Percentiles rank a stretch among this genome's conserved stretches.
phyloP scores from a whole-genome alignment of 106 monocot species.

The Dendrobium catenatum region DNA sequence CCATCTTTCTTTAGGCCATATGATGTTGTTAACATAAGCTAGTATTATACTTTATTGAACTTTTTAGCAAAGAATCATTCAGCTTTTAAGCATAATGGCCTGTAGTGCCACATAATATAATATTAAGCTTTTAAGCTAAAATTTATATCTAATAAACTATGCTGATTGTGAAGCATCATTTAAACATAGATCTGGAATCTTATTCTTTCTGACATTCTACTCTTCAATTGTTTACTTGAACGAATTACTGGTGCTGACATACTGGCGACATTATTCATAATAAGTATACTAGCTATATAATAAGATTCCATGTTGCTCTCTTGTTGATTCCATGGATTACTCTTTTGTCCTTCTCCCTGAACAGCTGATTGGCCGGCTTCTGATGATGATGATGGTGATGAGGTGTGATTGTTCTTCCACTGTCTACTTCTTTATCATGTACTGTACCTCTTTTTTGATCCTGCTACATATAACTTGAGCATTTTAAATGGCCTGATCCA shows the following conservation, averaged over 20 bases:
- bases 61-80: too few relatives aligned
- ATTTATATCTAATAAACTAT: too few relatives aligned
- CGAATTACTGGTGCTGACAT: background rate
- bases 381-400: slow-evolving; percentile 1
- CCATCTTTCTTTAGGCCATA: too few relatives aligned
- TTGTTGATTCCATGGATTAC: background rate
- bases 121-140: too few relatives aligned
- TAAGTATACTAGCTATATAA: background rate
- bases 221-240: too few relatives aligned
- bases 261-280: background rate
- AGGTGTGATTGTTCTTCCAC: background rate
- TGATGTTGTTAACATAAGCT: too few relatives aligned
- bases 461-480: background rate
- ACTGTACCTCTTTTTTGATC: background rate
- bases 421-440: background rate
- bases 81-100: too few relatives aligned
- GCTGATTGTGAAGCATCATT: too few relatives aligned
- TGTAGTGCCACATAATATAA: too few relatives aligned
- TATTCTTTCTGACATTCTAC: too few relatives aligned
- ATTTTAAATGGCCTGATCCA: background rate
- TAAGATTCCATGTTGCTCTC: background rate
- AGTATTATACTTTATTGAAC: too few relatives aligned
- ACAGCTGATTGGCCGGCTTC: slow-evolving; percentile 10
- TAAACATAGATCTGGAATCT: too few relatives aligned
- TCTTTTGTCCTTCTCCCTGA: background rate